Base-by-base conservation (phyloP, 2,329 filamentous ascomycete genomes). In the Paramyrothecium roridum region DNA sequence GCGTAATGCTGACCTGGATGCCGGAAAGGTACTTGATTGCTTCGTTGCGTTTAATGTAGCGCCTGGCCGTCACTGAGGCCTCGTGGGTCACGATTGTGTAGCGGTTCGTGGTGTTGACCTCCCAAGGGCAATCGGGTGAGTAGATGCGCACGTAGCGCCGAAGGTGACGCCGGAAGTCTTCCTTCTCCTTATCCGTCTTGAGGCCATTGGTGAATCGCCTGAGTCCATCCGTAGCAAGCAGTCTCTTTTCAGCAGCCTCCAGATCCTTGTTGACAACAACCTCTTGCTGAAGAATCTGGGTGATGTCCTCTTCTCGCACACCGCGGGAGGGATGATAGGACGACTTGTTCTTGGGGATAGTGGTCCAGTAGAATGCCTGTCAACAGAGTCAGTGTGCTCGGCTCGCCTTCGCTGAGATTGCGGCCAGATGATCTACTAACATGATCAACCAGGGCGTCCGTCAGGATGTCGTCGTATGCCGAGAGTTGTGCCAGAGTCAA, bases 331-430 rank as follows among this genome's bases (percentile, higher is more conserved):
- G 83, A 65, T 90, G 89, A 72, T 96, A 98, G 54, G 90, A 91
- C 54, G 85, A 86, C 58, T 90, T 87, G 67, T 98, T 96, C 75
- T 99, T 99, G 61, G 93, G 93, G 56, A 97, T 96, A 3, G 85
- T 90, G 7, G 93, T 93, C 93, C 95, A 98, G 78, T 95, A 99
- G 73, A 90, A 97, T 11, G 91, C 88, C 93, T 97, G 63, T 57
- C 50, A 8, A 56, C 58, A 51, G 57, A 52, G 45, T 48, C 17
- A 55, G 21, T 34, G 37, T 40, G n/a, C 13, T 30, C 37, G 7
- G 37, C 37, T 43, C n/a, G n/a, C 13, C 13, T 13, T 7, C 37
- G n/a, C 37, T 17, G 37, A 16, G 13, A 50, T 22, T 34, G n/a
- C 17, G 22, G 50, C 7, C 17, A 17, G 43, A 45, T 4, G 51